These are phyloP conservation scores for Monosporascus sp. DNA, from an alignment of 2,329 filamentous ascomycete species.

Conservation along the genomic window DNA sequence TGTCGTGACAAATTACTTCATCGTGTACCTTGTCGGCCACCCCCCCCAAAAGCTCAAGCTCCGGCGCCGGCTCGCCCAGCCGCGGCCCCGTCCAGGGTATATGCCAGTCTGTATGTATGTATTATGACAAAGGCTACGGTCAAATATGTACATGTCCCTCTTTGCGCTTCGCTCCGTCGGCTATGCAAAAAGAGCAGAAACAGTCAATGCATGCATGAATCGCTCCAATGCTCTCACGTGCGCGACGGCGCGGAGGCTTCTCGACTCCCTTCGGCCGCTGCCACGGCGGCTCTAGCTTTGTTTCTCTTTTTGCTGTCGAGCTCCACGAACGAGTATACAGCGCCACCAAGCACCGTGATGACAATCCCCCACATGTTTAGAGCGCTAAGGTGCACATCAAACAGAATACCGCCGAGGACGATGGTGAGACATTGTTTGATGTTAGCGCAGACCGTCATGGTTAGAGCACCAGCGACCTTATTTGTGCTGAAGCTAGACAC, in stretches of 20 bases:
- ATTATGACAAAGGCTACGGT: no score
- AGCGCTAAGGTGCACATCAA: constrained; percentile 44
- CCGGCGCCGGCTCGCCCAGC: no score
- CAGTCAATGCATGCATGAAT: no score
- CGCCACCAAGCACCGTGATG: constrained; percentile 50
- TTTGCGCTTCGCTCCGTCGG: no score
- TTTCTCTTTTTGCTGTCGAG: constrained; percentile 39
- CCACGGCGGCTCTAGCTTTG: background rate
- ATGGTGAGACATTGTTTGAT: constrained; percentile 55
- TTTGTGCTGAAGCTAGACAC: constrained; percentile 54
- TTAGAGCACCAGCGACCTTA: constrained; percentile 51
- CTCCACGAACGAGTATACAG: constrained; percentile 54
- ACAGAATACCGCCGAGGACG: constrained; percentile 47
- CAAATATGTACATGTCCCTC: no score
- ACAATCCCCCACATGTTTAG: constrained; percentile 53
- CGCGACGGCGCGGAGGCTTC: background rate
- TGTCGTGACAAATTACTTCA: no score
- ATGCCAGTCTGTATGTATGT: no score
- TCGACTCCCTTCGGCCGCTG: background rate
- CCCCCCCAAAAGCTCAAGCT: no score
- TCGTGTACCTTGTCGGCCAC: no score
- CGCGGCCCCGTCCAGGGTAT: no score
- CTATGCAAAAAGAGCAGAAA: no score
- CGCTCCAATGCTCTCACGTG: no score
- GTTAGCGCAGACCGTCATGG: constrained; percentile 56